A percentile compares a stretch with the other conserved stretches of the same genome.
These are phyloP conservation scores for Pythium dissotocum DNA, from an alignment of 352 stramenopile species.

Conservation along the genomic window DNA sequence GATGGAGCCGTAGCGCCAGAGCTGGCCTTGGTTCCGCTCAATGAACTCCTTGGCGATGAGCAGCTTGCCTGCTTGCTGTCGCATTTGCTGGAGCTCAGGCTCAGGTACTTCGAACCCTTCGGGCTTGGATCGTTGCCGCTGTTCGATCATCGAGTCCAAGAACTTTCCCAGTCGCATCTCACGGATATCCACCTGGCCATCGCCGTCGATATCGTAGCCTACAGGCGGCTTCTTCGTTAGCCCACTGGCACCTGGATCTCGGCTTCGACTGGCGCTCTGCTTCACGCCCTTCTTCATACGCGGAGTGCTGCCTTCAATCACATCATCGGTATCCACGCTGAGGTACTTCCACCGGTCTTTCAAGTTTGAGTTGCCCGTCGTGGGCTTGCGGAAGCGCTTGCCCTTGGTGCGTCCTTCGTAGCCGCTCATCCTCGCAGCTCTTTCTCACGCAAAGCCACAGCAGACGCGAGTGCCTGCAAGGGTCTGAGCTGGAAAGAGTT, in stretches of 20 bases:
- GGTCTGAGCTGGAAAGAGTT: not conserved
- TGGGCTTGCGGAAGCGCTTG: slow-evolving; percentile 58
- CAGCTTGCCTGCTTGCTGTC: slow-evolving; percentile 48
- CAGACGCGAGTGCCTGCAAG: not conserved
- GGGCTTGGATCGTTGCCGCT: slow-evolving; percentile 17
- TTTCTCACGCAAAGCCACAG: not conserved
- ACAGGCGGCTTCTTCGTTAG: slow-evolving; percentile 6
- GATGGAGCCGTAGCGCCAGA: slow-evolving; percentile 67
- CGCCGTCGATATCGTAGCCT: slow-evolving; percentile 68
- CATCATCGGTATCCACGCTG: slow-evolving; percentile 45
- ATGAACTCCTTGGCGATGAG: slow-evolving; percentile 74
- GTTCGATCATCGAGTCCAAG: slow-evolving; percentile 52
- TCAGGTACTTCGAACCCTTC: slow-evolving; percentile 22
- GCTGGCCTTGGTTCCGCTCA: slow-evolving; percentile 60
- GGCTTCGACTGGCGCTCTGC: not conserved
- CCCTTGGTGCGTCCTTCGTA: slow-evolving; percentile 42
- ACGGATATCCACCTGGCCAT: slow-evolving; percentile 62
- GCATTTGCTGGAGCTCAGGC: slow-evolving; percentile 45
- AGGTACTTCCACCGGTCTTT: slow-evolving; percentile 58
- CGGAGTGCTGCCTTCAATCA: slow-evolving; percentile 32
- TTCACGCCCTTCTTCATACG: slow-evolving; percentile 16
- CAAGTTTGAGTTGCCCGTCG: slow-evolving; percentile 49
- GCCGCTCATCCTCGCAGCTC: slow-evolving; percentile 23
- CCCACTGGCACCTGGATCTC: not conserved
- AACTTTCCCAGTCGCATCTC: slow-evolving; percentile 72